A percentile compares a stretch with the other conserved stretches of the same genome.
Evolutionary conservation across 2,329 filamentous ascomycete species (phyloP).

Genomic region (Scleromitrula shiraiana): DNA sequence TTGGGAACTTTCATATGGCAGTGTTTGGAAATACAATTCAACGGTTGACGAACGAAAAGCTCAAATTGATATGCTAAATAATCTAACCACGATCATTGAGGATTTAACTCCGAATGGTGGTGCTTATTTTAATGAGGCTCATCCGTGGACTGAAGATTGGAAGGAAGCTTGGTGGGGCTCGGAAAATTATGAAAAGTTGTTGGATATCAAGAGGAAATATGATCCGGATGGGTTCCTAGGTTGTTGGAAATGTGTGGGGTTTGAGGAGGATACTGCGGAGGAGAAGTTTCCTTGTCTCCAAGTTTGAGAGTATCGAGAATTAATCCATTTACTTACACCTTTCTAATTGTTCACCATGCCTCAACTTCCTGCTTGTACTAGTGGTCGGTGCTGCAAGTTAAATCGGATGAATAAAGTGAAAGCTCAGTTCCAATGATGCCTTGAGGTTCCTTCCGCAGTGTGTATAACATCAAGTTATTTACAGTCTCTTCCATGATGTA

Average conservation of each 20-base stretch:
- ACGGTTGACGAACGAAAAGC: slow-evolving; percentile 3
- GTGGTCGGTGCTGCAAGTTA: too few relatives aligned
- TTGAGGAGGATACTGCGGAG: slow-evolving; percentile 8
- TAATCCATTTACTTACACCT: too few relatives aligned
- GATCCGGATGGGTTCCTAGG: slow-evolving; percentile 17
- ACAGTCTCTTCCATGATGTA: too few relatives aligned
- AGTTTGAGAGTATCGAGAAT: too few relatives aligned
- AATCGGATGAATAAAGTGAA: too few relatives aligned
- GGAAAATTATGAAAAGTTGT: slow-evolving; percentile 14
- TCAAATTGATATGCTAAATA: background rate
- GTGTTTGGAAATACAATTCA: slow-evolving; percentile 9
- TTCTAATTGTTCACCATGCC: too few relatives aligned
- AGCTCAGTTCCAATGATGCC: too few relatives aligned
- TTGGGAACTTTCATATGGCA: slow-evolving; percentile 11
- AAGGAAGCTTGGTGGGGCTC: slow-evolving; percentile 12
- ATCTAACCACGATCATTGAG: slow-evolving; percentile 1
- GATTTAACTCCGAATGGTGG: slow-evolving; percentile 12
- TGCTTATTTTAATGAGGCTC: slow-evolving; percentile 17
- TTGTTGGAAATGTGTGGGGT: slow-evolving; percentile 19
- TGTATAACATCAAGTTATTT: too few relatives aligned
- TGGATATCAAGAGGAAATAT: slow-evolving; percentile 18
- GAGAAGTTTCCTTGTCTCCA: slow-evolving; percentile 10
- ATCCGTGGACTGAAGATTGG: slow-evolving; percentile 15
- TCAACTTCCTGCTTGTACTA: too few relatives aligned
- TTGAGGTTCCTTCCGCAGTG: too few relatives aligned